Conservation (phyloP, 2,329 filamentous ascomycete species). For the Diaporthe citrichinensis region DNA sequence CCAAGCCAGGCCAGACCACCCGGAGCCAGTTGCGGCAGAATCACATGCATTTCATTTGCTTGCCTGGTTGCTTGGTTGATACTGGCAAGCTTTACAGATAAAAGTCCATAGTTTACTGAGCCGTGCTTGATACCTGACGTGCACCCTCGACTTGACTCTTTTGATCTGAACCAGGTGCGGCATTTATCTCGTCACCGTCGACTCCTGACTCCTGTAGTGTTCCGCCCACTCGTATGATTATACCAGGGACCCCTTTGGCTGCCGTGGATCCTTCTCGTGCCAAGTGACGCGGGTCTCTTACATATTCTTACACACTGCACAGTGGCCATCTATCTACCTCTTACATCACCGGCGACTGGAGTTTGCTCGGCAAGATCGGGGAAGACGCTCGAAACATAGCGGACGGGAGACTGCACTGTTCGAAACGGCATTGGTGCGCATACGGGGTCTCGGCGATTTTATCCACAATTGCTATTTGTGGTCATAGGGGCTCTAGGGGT, state of each 20-base stretch:
- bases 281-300: conserved; percentile 27
- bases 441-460: conserved; percentile 5
- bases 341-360: conserved; percentile 31
- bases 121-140: background rate
- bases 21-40: background rate
- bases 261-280: conserved; percentile 20
- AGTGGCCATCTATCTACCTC: conserved; percentile 6
- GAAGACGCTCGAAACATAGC: conserved; percentile 13
- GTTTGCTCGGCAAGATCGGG: conserved; percentile 29
- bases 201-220: conserved; percentile 28
- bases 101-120: background rate
- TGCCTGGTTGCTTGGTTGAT: background rate
- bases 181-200: conserved; percentile 17
- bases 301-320: conserved; percentile 6
- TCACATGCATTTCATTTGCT: conserved; percentile 32
- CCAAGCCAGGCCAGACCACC: background rate
- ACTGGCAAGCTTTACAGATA: background rate
- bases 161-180: background rate
- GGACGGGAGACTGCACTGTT: background rate
- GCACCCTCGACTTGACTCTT: background rate
- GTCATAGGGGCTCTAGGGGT: background rate
- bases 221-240: conserved; percentile 16
- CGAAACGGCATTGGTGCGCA: conserved; percentile 26
- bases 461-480: conserved; percentile 16
- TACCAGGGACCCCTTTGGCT: conserved; percentile 19